Conservation (phyloP, 2,329 filamentous ascomycete genomes). For the Aureobasidium mangrovei region DNA sequence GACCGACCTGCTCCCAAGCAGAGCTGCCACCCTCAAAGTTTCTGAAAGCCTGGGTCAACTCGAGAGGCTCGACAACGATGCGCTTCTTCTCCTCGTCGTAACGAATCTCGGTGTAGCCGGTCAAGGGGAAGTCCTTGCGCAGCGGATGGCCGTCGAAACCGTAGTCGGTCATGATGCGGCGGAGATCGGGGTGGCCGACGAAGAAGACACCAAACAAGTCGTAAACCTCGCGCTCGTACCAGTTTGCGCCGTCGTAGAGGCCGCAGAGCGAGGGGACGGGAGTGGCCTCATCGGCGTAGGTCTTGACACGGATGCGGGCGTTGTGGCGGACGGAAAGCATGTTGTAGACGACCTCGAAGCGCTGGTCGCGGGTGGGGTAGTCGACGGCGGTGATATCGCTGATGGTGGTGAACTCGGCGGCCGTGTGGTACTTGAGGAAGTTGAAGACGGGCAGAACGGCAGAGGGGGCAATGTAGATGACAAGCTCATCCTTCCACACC, state of each 20-base stretch:
- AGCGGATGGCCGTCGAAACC: constrained; percentile 96
- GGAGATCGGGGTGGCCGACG: constrained; percentile 83
- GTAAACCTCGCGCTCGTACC: constrained; percentile 98
- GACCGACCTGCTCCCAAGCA: constrained; percentile 59
- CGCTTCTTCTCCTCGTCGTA: constrained; percentile 99
- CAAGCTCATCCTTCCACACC: constrained; percentile 98
- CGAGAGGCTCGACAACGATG: constrained; percentile 93
- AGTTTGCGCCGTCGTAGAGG: constrained; percentile 92
- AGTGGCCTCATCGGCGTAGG: constrained; percentile 91
- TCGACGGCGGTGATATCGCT: constrained; percentile 90
- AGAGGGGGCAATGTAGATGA: constrained; percentile 62
- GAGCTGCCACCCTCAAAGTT: constrained; percentile 75
- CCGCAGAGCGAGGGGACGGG: constrained; percentile 81
- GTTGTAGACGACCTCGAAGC: constrained; percentile 98
- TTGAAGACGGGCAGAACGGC: constrained; percentile 86
- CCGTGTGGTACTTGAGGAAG: constrained; percentile 96
- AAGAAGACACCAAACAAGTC: constrained; percentile 98
- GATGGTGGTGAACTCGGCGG: constrained; percentile 91
- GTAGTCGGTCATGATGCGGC: constrained; percentile 98
- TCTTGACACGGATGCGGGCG: constrained; percentile 94
- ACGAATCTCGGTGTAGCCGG: constrained; percentile 94
- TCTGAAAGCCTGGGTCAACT: constrained; percentile 95
- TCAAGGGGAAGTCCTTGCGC: constrained; percentile 95
- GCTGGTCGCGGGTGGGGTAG: constrained; percentile 88
- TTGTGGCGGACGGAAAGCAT: constrained; percentile 93